Evolutionary conservation across 1,284 basidiomycete genomes (phyloP).

Genomic region (Neotropicomus parvogracilis): DNA sequence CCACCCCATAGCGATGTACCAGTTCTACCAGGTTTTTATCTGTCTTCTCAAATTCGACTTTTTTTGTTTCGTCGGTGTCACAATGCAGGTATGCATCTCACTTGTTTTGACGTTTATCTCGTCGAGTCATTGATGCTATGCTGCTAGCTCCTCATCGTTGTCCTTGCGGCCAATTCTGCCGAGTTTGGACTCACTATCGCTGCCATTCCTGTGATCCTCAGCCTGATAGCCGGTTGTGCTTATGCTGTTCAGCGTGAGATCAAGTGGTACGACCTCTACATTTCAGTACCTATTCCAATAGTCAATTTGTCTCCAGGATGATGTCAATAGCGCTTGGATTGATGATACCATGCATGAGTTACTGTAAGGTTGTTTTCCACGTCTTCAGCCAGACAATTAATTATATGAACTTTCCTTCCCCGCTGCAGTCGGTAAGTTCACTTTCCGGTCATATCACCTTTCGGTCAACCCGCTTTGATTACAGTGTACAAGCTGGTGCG

Average conservation of each 20-base stretch:
- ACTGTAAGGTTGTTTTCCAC: conserved; percentile 49
- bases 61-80: conserved; percentile 80
- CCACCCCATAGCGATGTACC: conserved; percentile 65
- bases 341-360: conserved; percentile 72
- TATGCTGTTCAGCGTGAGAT: conserved; percentile 74
- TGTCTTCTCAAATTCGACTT: conserved; percentile 86
- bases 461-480: conserved; percentile 6
- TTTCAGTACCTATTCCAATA: neutral
- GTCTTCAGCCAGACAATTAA: conserved; percentile 16
- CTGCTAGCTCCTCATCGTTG: conserved; percentile 67
- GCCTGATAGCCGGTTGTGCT: conserved; percentile 63
- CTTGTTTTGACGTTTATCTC: neutral
- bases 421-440: conserved; percentile 39
- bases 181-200: conserved; percentile 79
- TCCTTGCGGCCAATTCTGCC: conserved; percentile 55
- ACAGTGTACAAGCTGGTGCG: conserved; percentile 77
- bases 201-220: conserved; percentile 76
- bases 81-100: conserved; percentile 62
- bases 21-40: conserved; percentile 79
- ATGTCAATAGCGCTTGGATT: conserved; percentile 65
- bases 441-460: neutral
- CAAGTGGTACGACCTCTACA: conserved; percentile 52
- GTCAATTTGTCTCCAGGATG: conserved; percentile 37
- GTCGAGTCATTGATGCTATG: neutral
- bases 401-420: neutral